Percentiles rank a stretch among this genome's conserved stretches.
Conservation (phyloP, 345 rosid species). For the Eutrema japonicum region DNA sequence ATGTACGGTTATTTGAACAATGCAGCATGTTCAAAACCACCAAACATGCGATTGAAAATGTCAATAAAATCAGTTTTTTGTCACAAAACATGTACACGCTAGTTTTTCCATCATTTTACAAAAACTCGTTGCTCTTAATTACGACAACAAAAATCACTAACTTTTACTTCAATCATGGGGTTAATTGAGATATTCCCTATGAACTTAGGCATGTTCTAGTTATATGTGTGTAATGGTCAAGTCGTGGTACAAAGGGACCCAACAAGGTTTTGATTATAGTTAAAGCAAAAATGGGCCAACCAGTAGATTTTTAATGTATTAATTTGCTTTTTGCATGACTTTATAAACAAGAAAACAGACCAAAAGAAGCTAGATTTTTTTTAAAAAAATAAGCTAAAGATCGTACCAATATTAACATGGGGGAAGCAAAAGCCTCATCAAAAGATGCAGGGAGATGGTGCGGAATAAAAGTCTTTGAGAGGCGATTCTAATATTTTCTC, state of each 20-base stretch:
- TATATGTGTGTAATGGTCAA: conserved; percentile 32
- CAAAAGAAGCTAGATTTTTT: conserved; percentile 25
- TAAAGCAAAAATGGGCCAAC: conserved; percentile 44
- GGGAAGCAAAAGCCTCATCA: conserved; percentile 61
- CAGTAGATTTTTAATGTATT: conserved; percentile 13
- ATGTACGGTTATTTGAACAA: background rate
- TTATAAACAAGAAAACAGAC: conserved; percentile 43
- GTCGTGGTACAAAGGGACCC: conserved; percentile 40
- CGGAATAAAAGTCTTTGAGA: too few species aligned
- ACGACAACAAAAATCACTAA: background rate
- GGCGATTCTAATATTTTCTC: too few species aligned
- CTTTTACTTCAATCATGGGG: background rate
- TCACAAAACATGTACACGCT: background rate
- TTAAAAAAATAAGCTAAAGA: conserved; percentile 37
- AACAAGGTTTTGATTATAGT: conserved; percentile 40
- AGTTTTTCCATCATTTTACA: background rate
- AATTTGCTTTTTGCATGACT: conserved; percentile 38
- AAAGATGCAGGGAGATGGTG: conserved; percentile 55
- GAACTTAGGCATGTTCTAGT: conserved; percentile 25
- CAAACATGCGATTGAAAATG: background rate
- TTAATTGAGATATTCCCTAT: conserved; percentile 12
- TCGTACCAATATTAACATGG: conserved; percentile 49
- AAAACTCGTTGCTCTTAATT: background rate
- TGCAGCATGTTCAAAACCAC: background rate
- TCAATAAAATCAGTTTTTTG: background rate